A percentile compares a stretch with the other conserved stretches of the same genome.
Conservation (phyloP, 2,329 filamentous ascomycete species). For the Teratosphaeria pseudoeucalypti region DNA sequence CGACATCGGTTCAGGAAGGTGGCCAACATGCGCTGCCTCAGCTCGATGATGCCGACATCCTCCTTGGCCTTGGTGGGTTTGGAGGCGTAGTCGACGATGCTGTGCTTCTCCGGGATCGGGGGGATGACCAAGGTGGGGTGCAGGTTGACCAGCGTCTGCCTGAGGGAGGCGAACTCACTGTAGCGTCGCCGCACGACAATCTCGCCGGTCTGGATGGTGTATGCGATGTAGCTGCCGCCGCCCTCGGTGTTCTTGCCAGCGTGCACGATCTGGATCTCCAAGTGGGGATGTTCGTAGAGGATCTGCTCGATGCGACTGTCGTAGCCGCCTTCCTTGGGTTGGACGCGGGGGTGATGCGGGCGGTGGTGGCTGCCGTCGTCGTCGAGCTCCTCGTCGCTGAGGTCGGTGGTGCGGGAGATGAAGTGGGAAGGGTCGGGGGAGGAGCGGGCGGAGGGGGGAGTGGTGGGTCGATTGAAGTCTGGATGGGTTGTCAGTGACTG, state of each 20-base stretch:
- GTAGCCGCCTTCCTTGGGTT: conserved; percentile 72
- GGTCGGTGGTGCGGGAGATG: conserved; percentile 40
- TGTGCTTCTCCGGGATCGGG: conserved; percentile 96
- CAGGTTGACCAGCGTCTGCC: conserved; percentile 77
- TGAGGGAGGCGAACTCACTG: conserved; percentile 88
- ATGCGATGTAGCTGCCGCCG: conserved; percentile 88
- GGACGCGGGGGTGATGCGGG: conserved; percentile 34
- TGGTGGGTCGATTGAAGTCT: conserved; percentile 49
- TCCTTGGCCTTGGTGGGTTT: conserved; percentile 98
- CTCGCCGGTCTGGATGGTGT: conserved; percentile 91
- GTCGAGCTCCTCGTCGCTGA: conserved; percentile 51
- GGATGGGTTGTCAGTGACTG: no score
- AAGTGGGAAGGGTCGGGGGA: conserved; percentile 57
- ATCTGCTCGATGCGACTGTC: conserved; percentile 96
- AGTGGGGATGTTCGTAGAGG: conserved; percentile 83
- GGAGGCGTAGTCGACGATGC: conserved; percentile 95
- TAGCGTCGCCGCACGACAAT: conserved; percentile 90
- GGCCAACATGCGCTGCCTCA: conserved; percentile 91
- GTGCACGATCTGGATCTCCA: conserved; percentile 84
- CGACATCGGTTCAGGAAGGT: conserved; percentile 93
- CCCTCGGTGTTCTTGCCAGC: conserved; percentile 92
- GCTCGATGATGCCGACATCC: conserved; percentile 90
- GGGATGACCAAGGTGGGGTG: conserved; percentile 94
- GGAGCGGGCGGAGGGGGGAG: conserved; percentile 61
- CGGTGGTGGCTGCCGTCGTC: conserved; percentile 27